Conservation (phyloP, 1,139 yeast species). For the Lodderomyces beijingensis region DNA sequence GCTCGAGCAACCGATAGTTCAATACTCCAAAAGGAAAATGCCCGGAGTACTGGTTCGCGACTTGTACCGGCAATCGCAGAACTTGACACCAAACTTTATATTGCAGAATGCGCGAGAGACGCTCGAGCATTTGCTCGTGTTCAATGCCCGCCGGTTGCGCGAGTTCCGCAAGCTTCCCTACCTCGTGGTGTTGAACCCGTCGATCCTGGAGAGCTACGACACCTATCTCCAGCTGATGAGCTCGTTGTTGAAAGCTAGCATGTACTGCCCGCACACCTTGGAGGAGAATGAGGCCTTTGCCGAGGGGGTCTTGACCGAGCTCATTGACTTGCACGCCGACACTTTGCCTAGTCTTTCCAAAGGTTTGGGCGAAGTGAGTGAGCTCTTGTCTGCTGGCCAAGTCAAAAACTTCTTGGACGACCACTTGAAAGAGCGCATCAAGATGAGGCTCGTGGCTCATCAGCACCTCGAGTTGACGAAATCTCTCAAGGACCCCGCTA, state of each 20-base stretch:
- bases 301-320: constrained; percentile 47
- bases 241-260: constrained; percentile 45
- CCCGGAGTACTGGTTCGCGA: constrained; percentile 47
- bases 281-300: constrained; percentile 51
- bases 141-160: constrained; percentile 54
- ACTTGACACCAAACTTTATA: constrained; percentile 33
- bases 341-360: constrained; percentile 75
- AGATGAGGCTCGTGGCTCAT: constrained; percentile 79
- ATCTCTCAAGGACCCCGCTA: constrained; percentile 26
- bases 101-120: constrained; percentile 40
- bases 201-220: constrained; percentile 75
- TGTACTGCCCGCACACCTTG: constrained; percentile 37
- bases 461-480: constrained; percentile 65
- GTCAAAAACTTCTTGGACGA: constrained; percentile 63
- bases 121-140: constrained; percentile 38
- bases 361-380: constrained; percentile 75
- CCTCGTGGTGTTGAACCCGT: constrained; percentile 81
- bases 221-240: constrained; percentile 70
- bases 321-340: constrained; percentile 75
- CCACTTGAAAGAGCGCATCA: constrained; percentile 80
- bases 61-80: constrained; percentile 37
- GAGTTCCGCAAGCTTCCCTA: constrained; percentile 76
- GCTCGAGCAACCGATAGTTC: constrained; percentile 47
- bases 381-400: constrained; percentile 43
- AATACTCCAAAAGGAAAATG: constrained; percentile 43